phyloP scores from a whole-genome alignment of 768 basidiomycete species.

The Mycena polygramma region DNA sequence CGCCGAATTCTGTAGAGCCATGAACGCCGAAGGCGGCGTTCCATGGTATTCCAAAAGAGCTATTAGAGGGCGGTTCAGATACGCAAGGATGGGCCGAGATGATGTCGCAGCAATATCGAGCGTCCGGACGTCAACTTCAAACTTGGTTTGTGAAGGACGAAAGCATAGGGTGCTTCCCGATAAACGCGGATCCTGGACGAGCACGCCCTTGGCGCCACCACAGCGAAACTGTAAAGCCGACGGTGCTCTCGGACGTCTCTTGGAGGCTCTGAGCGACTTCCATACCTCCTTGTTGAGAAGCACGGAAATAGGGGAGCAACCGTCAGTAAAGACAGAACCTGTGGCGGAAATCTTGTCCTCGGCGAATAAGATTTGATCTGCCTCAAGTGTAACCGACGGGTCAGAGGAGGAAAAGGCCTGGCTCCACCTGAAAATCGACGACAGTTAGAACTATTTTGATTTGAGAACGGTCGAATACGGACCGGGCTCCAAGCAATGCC shows the following conservation, averaged over 20 bases:
- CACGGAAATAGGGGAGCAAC: constrained; percentile 61
- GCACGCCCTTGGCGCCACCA: constrained; percentile 63
- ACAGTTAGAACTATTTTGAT: neutral
- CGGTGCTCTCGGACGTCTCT: constrained; percentile 46
- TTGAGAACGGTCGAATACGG: neutral
- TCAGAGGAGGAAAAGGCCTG: constrained; percentile 69
- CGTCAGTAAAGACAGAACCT: constrained; percentile 61
- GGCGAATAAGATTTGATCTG: constrained; percentile 49
- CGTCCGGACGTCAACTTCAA: constrained; percentile 53
- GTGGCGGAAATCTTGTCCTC: constrained; percentile 47
- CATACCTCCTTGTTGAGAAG: constrained; percentile 52
- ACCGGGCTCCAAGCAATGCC: constrained; percentile 63
- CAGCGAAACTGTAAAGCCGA: constrained; percentile 61
- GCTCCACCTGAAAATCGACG: constrained; percentile 48
- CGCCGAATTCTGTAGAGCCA: constrained; percentile 52
- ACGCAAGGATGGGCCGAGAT: constrained; percentile 55
- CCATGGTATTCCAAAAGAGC: constrained; percentile 62
- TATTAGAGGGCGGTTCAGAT: constrained; percentile 63
- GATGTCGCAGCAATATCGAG: constrained; percentile 66
- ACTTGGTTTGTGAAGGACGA: constrained; percentile 63
- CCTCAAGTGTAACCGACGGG: constrained; percentile 54
- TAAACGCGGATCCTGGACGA: constrained; percentile 57
- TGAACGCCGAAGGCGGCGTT: constrained; percentile 48
- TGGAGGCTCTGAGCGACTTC: constrained; percentile 47
- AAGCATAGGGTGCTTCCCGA: constrained; percentile 51